Base-by-base conservation (phyloP, 345 rosid species). In the Eucalyptus globulus region DNA sequence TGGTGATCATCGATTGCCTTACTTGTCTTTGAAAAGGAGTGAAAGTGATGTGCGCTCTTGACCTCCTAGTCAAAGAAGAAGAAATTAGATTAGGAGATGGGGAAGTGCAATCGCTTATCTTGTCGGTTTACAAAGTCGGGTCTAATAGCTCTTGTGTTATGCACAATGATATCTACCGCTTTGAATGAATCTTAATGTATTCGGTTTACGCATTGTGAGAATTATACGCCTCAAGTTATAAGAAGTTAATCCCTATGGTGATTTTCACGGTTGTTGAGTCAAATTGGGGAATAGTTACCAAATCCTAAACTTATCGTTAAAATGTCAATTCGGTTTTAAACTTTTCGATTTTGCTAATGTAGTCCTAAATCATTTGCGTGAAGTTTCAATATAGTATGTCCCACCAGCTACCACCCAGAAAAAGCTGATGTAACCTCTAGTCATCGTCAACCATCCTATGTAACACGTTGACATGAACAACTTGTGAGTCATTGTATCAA, bases 401-500 rank as follows among this genome's bases (percentile, higher is more conserved):
- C 26, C 24, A 9, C 5, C 7, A 69, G 16, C 2, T 34, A 10
- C 12, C 10, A 6, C 5, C 6, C 0, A 16, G 5, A 31, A 31
- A 67, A 14, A 31, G 1, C 11, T 67, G 3, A 67, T 6, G 6
- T 69, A 26, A 11, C 2, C 11, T 69, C 1, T 40, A 17, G 4
- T 34, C 24, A 69, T 69, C 1, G 13, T 4, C 7, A 21, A 0
- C 7, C 44, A 16, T 67, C 1, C 22, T 14, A 67, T 15, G 6
- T 7, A 17, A 31, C 22, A 34, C 0, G 26, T 2, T 21, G 7
- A 69, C 2, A 9, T 34, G 7, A 6, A 69, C 37, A 17, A 37
- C 24, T 17, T 8, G 24, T 34, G 44, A 40, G 0, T 69, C 24
- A 3, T 10, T 21, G 12, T 3, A 5, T 34, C 4, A 34, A 17